Base-by-base conservation (phyloP, 2,329 filamentous ascomycete genomes). In the Cercospora sojina region DNA sequence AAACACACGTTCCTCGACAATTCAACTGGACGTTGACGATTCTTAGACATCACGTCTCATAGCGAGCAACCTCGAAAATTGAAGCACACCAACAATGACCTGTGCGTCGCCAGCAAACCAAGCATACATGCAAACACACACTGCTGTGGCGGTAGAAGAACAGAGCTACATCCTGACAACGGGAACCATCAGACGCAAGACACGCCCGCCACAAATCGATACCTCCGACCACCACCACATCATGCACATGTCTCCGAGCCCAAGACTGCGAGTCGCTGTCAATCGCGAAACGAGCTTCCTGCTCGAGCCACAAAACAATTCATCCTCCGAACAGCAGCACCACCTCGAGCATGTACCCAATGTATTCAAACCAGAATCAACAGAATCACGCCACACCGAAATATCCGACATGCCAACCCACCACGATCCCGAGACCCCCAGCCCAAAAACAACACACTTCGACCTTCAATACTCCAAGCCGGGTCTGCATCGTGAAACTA, bases 201-300 rank as follows among this genome's bases (percentile, higher is more conserved):
- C 62, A 29, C 51, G 51, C 7, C 23, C 47, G 18, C 59, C 43
- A 27, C 25, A 18, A 20, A 20, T 62, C 31, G 53, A 32, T n/a
- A 55, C 49, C n/a, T 56, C 23, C 13, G 32, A 55, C 12, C 10
- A 20, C 41, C 59, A 35, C 12, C 59, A 53, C 9, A 53, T 10
- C 8, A 51, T 20, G 20, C 53, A 51, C 6, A 41, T 18, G 23
- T 27, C 23, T 18, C 51, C 32, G n/a, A 64, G 49, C 38, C 62
- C 53, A 16, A 25, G 55, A 25, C 55, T 59, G n/a, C 23, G 62
- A 51, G 53, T 64, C n/a, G 53, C 62, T 9, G 59, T 64, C 53
- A 53, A 51, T 5, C 53, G 62, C 12, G 53, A 51, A 20, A 49
- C 55, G 6, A 64, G 56, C 62, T 64, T 58, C 38, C 20, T 35